Base-by-base conservation (phyloP, 495 filamentous ascomycete genomes). In the Penicillium arizonense region DNA sequence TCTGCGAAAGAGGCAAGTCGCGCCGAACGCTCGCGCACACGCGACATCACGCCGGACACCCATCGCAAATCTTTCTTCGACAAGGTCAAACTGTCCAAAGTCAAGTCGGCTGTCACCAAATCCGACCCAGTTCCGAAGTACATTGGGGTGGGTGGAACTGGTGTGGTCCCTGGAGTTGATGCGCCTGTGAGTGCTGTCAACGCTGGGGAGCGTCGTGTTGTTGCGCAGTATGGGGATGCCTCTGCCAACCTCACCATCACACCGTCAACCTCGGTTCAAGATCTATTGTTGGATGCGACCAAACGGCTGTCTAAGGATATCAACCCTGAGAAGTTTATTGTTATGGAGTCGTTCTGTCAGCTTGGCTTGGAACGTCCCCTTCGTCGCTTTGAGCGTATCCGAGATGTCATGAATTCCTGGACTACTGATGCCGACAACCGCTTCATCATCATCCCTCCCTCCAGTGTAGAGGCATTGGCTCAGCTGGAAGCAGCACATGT, bases 401-500 rank as follows among this genome's bases (percentile, higher is more conserved):
- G 91, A 33, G 90, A 96, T 67, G 82, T 96, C 23, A 78, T 97
- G 79, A 95, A 93, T 65, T 94, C 91, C 3, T 98, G 94, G 94
- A 84, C 93, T 32, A 70, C 77, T 13, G 91, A 96, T 64, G 73
- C 76, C 1, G 81, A 88, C 55, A 93, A 94, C 62, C 68, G 74
- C 1, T 73, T 97, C 14, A 63, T 87, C 13, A 68, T 96, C 16
- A 81, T 73, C 52, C 75, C 71, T 61, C 74, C 72, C 61, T 67
- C 75, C 20, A 74, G 70, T 12, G 63, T 74, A 9, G 71, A 75
- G 32, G 67, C 70, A 1, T 64, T 81, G 49, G 57, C 71, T 45
- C 70, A 79, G 38, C 65, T 88, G 20, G 76, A 81, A 35, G 58
- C 79, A 0, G 70, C 74, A 3, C 61, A 68, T 21, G 84, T 86